Conservation (phyloP, 148 eudicot species). For the Dianthus caryophyllus region DNA sequence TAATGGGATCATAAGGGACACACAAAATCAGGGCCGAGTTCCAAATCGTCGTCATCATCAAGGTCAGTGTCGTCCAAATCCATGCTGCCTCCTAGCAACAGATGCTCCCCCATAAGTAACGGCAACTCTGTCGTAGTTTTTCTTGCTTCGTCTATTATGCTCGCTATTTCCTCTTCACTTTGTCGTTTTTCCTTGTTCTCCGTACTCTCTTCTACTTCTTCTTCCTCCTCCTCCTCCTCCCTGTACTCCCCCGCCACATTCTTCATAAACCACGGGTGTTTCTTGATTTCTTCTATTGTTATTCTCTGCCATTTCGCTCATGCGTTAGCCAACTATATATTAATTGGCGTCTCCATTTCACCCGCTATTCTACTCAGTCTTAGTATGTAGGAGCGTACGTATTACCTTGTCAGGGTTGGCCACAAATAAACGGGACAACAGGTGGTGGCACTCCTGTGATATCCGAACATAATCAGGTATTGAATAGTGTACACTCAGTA, state of each 20-base stretch:
- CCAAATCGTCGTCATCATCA: constrained; percentile 52
- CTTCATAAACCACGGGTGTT: constrained; percentile 64
- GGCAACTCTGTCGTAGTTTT: constrained; percentile 5
- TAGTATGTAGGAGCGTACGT: too few species aligned
- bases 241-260: constrained; percentile 39
- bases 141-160: constrained; percentile 54
- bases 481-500: constrained; percentile 62
- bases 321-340: too few species aligned
- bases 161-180: constrained; percentile 48
- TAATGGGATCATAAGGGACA: constrained; percentile 38
- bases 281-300: constrained; percentile 61
- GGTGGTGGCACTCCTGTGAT: constrained; percentile 63
- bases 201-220: neutral
- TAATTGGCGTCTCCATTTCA: too few species aligned
- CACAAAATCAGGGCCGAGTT: constrained; percentile 51
- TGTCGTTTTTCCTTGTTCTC: constrained; percentile 27
- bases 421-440: constrained; percentile 64
- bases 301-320: constrained; percentile 41
- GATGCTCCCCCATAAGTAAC: constrained; percentile 4
- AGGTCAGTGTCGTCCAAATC: constrained; percentile 64
- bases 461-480: constrained; percentile 75
- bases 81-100: constrained; percentile 39
- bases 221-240: constrained; percentile 33
- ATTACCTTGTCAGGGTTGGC: constrained; percentile 71
- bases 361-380: too few species aligned